These are phyloP conservation scores for Globisporangium uncinulatum DNA, from an alignment of 352 stramenopile species.

Conservation along the genomic window DNA sequence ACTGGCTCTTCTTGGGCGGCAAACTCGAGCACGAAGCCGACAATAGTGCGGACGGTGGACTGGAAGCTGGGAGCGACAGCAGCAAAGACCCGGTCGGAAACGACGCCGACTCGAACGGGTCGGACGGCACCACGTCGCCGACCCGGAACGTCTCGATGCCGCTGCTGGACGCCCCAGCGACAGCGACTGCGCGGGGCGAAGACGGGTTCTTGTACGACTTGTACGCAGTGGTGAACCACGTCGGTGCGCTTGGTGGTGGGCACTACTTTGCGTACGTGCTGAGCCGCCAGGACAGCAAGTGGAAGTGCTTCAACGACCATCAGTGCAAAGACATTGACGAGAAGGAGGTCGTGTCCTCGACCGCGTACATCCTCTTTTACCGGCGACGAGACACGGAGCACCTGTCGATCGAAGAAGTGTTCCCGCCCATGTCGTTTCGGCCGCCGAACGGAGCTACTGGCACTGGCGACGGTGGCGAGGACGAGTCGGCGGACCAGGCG, in stretches of 20 bases:
- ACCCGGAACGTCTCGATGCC: conserved; percentile 18
- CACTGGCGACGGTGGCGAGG: conserved; percentile 8
- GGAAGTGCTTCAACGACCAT: conserved; percentile 89
- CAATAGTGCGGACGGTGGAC: conserved; percentile 6
- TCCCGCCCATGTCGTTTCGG: conserved; percentile 41
- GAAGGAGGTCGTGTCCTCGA: conserved; percentile 74
- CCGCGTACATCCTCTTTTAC: conserved; percentile 92
- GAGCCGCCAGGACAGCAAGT: conserved; percentile 85
- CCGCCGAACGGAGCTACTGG: conserved; percentile 18
- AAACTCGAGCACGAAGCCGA: conserved; percentile 59
- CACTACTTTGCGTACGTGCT: conserved; percentile 88
- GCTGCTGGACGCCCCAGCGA: conserved; percentile 52
- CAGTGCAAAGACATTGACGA: conserved; percentile 82
- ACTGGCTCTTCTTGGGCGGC: conserved; percentile 74
- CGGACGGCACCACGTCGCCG: background rate
- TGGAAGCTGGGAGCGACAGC: background rate
- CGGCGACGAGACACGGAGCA: conserved; percentile 89
- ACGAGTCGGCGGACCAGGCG: conserved; percentile 43
- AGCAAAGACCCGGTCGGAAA: background rate
- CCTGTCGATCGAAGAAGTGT: conserved; percentile 67
- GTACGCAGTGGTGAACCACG: conserved; percentile 87
- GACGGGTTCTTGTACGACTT: conserved; percentile 80
- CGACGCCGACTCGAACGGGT: background rate
- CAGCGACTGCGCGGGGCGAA: conserved; percentile 38
- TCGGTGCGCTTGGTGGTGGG: conserved; percentile 77